Base-by-base conservation (phyloP, 179 eudicot genomes). In the Spinacia oleracea region DNA sequence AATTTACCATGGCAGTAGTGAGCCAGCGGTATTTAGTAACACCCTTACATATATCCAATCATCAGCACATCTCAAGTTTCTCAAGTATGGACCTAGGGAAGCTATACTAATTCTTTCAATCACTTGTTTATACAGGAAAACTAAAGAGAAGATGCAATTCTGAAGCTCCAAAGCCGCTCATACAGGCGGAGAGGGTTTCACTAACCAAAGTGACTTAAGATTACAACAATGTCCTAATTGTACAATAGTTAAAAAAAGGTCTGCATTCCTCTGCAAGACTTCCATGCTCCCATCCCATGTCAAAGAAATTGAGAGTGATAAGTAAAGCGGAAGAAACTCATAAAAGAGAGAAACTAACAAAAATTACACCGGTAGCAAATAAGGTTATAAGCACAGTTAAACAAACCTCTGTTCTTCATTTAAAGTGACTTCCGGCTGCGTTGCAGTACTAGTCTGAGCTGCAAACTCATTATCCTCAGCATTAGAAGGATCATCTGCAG, bases 331-430 rank as follows among this genome's bases (percentile, higher is more conserved):
- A 51, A 38, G 2, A 50, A 6, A 27, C 20, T 35, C 25, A 34
- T 4, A 38, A 5, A 82, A 40, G 23, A 38, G n/a, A 9, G 27
- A 31, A 42, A 4, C 15, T 18, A 38, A 74, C 43, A 71, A 81
- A 62, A 62, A 35, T 45, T 27, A 14, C 9, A 59, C 53, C 23
- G 40, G 38, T 38, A 38, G 40, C 43, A 34, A 43, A 77, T 55
- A 72, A 45, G 73, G 35, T 32, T 46, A 51, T 82, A 42, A 53
- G 73, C 63, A 72, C n/a, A 38, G 8, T 67, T 18, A 69, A 60
- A 80, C 73, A 21, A 77, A 95, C 98, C 98, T 87, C 62, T 90
- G 97, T 63, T 89, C 97, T 76, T 93, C 98, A 78, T 80, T 93
- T 59, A 95, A 81, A 68, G 87, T 87, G 83, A 77, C 81, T 80